A percentile compares a stretch with the other conserved stretches of the same genome.
phyloP scores from a whole-genome alignment of 2,329 filamentous ascomycete species.

The Fusarium bulbicola region DNA sequence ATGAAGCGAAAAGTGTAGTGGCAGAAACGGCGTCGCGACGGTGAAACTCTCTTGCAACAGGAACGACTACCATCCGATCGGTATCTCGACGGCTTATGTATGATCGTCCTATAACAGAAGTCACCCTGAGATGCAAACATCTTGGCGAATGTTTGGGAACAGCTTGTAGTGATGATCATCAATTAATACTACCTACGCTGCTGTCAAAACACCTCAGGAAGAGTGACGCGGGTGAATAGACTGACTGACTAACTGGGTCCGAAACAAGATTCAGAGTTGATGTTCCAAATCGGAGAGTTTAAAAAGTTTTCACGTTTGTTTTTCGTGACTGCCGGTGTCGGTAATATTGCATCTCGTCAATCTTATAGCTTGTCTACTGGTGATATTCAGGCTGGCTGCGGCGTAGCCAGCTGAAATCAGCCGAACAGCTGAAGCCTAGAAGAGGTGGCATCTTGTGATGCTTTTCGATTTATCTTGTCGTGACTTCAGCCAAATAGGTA shows the following conservation, averaged over 20 bases:
- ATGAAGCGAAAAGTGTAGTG: conserved; percentile 16
- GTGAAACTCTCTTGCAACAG: conserved; percentile 41
- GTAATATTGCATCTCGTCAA: neutral
- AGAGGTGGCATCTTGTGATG: neutral
- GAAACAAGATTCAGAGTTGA: neutral
- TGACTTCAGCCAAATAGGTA: neutral
- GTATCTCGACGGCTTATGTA: conserved; percentile 26
- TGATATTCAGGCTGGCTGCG: neutral
- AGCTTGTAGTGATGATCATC: neutral
- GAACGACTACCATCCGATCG: conserved; percentile 19
- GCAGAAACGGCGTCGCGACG: conserved; percentile 23
- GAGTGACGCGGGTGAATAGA: neutral
- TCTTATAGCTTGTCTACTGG: neutral
- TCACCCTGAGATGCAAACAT: conserved; percentile 1
- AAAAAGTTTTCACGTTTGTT: neutral
- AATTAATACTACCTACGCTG: conserved; percentile 12
- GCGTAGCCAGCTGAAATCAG: neutral
- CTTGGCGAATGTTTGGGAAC: conserved; percentile 12
- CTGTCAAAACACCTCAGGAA: neutral
- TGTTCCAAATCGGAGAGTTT: neutral
- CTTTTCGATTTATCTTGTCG: neutral
- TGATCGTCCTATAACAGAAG: conserved; percentile 33
- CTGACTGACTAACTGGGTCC: neutral
- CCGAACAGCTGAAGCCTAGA: neutral
- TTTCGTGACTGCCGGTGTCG: neutral